Base-by-base conservation (phyloP, 106 monocot species). In the Platanthera guangdongensis region DNA sequence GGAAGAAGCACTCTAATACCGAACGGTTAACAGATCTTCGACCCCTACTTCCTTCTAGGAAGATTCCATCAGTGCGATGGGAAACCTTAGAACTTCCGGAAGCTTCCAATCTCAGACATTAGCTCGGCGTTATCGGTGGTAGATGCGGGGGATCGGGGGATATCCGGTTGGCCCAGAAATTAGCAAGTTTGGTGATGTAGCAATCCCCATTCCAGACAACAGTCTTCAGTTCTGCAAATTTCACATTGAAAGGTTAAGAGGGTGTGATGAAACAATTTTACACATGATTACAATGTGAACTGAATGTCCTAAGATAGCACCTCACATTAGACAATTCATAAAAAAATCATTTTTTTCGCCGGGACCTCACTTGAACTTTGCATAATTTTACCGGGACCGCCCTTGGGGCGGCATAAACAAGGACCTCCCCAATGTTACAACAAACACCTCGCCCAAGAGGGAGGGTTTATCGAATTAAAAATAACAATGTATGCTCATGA, bases 111-210 rank as follows among this genome's bases (percentile, higher is more conserved):
- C 8, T 7, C 2, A 60, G 19, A 19, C 21, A 60, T 60, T 39
- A 39, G 32, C 65, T 32, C 32, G 10, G 65, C 30, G 18, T 65
- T 65, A 65, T 65, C 11, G 65, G 47, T 39, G 86, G 80, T 76
- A 88, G 70, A 12, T 68, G 47, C 11, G 94, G 90, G 68, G 88
- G 79, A 50, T 78, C 59, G 45, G 68, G 52, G 75, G 90, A 88
- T 82, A 90, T 53, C 68, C 51, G 75, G 74, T 94, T 94, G 18
- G 82, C 86, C 94, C 94, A 94, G 32, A 90, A 65, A 79, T 90
- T 94, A 54, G 86, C 90, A n/a, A 90, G 78, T 79, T 86, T 94
- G 54, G 82, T 48, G 62, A 74, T 79, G 76, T 90, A 94, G n/a
- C 52, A 74, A 21, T 85, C 78, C 45, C 88, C 90, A 76, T 85